Evolutionary conservation across 768 basidiomycete species (phyloP), one percentile per base, ranked within the genome.

Genomic region (Dacryopinax spathularia): DNA sequence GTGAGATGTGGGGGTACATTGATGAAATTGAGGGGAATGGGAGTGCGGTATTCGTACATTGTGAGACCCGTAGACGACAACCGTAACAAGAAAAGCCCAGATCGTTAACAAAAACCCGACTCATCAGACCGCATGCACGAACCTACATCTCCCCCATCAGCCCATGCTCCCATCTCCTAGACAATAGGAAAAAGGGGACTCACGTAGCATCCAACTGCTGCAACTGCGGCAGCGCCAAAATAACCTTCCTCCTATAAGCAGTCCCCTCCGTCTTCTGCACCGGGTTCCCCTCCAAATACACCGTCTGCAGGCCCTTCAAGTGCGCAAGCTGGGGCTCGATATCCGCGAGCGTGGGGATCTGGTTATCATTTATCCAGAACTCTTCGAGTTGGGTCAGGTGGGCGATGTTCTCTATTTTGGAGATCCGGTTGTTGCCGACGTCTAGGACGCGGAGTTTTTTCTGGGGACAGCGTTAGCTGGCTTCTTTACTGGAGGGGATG

Each of bases 181-280:
- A 63, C 27, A 1, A 16, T n/a, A 33, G 34, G 41, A 27, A 31
- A 7, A 56, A 44, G 33, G 44, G 60, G 29, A 84, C 92, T 66
- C 70, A 97, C 87, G 89, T 97, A 39, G 96, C 96, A 74, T 99
- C 96, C 60, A 99, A 86, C 75, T 99, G 96, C 70, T 84, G 83
- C 63, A 98, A 75, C 69, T 95, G 90, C 0, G 94, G 94, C 22
- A 96, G 77, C 2, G 85, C 85, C 36, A 98, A 75, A 72, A 89
- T 91, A 62, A 98, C 80, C 76, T 96, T 99, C 62, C 95, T 79
- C 68, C 92, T 77, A 72, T 98, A 99, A 22, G 79, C 82, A 1
- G 81, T 77, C 73, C 82, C 86, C 69, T 97, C 90, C 15, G 77
- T 79, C 44, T 74, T 79, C 72, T 99, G 93, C 67, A 91, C 88